Evolutionary conservation across 768 basidiomycete species (phyloP), one percentile per base, ranked within the genome.

Genomic region (Mycena venus): DNA sequence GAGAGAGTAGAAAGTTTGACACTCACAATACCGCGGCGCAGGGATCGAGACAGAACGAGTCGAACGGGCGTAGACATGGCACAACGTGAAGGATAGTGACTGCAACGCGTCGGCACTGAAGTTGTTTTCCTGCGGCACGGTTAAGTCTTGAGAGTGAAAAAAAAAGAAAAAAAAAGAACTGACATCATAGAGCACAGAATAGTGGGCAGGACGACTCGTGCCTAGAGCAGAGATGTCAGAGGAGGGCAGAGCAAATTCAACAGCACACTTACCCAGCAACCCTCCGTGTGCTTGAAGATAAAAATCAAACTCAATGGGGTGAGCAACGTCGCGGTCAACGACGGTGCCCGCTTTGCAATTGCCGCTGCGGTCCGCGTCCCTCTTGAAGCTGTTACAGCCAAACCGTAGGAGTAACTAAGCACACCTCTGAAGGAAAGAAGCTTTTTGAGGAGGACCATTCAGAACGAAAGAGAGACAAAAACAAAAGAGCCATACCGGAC

Each of bases 91-190:
- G 0, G 94, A 91, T 2, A 92, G 78, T 0, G 88, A 88, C 62
- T 94, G 93, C 11, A 94, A 79, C 32, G 88, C 86, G 77, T 93
- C 92, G n/a, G 90, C 85, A 38, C 90, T 91, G 74, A 53, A 93
- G 4, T 84, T 84, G 75, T 92, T 94, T 60, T 88, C 85, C 86
- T 74, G 27, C 9, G 12, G 34, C 4, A 49, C 15, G 15, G 23
- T 2, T 21, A 25, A 64, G 58, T 10, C 15, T 60, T n/a, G n/a
- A n/a, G 14, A 29, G 23, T 31, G 23, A 3, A 21, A 27, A n/a
- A 23, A 40, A 23, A 40, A 17, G n/a, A 21, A 6, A 55, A 36
- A 68, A 59, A 21, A 38, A 53, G 53, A 15, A 65, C 68, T 36
- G 44, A 77, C 82, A 32, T 83, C 88, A 42, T 77, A 88, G 31